Percentiles rank a stretch among this genome's conserved stretches.
phyloP scores from a whole-genome alignment of 1,284 basidiomycete genomes.

The Trametes hirsuta region DNA sequence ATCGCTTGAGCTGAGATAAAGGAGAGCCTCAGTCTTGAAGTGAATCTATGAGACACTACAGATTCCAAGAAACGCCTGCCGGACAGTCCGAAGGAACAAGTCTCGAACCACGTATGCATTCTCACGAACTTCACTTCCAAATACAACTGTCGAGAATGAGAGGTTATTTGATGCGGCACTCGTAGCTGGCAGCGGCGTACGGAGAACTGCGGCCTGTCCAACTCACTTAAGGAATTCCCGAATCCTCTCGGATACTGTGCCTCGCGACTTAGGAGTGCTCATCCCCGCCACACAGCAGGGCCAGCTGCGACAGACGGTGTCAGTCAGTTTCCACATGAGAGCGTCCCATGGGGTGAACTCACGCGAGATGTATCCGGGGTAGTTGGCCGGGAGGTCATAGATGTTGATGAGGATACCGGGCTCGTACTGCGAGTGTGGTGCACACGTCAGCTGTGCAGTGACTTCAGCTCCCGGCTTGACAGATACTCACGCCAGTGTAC shows the following conservation, averaged over 20 bases:
- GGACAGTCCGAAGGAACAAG: too few relatives aligned
- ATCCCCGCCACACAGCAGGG: slow-evolving; percentile 26
- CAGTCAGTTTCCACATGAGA: neutral
- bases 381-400: slow-evolving; percentile 22
- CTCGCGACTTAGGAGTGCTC: neutral
- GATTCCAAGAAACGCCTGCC: too few relatives aligned
- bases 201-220: neutral
- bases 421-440: slow-evolving; percentile 17
- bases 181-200: neutral
- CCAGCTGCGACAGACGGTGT: slow-evolving; percentile 16
- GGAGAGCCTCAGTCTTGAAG: too few relatives aligned
- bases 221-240: neutral
- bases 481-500: slow-evolving; percentile 39
- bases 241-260: neutral
- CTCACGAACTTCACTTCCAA: neutral
- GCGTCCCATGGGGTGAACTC: neutral
- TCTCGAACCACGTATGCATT: too few relatives aligned
- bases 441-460: neutral
- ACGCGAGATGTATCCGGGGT: slow-evolving; percentile 24
- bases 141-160: neutral
- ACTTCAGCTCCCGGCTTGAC: neutral
- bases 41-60: too few relatives aligned
- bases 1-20: too few relatives aligned
- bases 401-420: slow-evolving; percentile 29
- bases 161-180: neutral